Percentiles rank a stretch among this genome's conserved stretches.
These are phyloP conservation scores for Hirschfeldia incana DNA, from an alignment of 345 rosid species.

Conservation along the genomic window DNA sequence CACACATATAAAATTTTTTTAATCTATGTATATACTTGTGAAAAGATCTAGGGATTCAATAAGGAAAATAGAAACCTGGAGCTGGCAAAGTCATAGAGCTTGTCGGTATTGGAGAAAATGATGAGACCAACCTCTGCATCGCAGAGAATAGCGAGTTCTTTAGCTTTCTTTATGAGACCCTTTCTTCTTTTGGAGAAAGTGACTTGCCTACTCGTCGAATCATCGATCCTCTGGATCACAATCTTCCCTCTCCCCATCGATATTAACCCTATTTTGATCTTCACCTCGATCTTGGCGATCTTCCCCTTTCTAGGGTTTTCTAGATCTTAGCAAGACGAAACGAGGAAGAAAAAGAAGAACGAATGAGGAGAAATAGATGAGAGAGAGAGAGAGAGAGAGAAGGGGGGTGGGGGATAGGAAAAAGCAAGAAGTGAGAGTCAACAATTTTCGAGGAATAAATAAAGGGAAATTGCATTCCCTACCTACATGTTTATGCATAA, in stretches of 20 bases:
- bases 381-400: background rate
- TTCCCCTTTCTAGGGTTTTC: slow-evolving; percentile 37
- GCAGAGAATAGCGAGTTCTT: slow-evolving; percentile 68
- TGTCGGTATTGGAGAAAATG: slow-evolving; percentile 61
- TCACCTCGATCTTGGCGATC: slow-evolving; percentile 14
- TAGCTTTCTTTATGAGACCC: slow-evolving; percentile 77
- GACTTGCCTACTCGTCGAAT: slow-evolving; percentile 69
- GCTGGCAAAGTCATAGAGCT: slow-evolving; percentile 69
- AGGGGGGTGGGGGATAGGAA: background rate
- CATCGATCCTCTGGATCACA: slow-evolving; percentile 72
- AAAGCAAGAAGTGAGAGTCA: slow-evolving; percentile 11
- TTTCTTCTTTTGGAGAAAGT: slow-evolving; percentile 76
- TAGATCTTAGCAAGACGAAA: slow-evolving; percentile 29
- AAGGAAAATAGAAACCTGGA: slow-evolving; percentile 43
- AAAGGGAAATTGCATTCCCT: too few species aligned
- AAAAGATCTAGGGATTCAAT: background rate
- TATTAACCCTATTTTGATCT: slow-evolving; percentile 5
- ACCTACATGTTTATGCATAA: too few species aligned
- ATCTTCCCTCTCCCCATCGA: slow-evolving; percentile 81
- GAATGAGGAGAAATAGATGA: slow-evolving; percentile 23
- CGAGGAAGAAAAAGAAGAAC: slow-evolving; percentile 31
- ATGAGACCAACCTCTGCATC: slow-evolving; percentile 72
- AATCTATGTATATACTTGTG: background rate
- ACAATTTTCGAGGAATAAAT: slow-evolving; percentile 29
- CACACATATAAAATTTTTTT: background rate